Conservation (phyloP, 495 filamentous ascomycete species). For the Mytilinidion resinicola region DNA sequence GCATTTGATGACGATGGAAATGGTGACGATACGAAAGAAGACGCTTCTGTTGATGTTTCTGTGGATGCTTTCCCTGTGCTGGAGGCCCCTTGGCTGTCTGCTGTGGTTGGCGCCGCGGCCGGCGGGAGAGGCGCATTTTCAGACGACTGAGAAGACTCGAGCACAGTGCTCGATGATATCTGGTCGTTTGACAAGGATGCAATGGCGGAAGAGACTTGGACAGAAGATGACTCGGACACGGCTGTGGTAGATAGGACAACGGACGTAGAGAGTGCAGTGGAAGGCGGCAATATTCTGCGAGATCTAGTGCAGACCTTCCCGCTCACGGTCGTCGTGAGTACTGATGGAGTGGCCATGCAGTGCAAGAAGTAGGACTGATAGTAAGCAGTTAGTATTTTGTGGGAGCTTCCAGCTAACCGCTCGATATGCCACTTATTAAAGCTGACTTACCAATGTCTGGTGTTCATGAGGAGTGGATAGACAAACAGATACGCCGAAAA, state of each 20-base stretch:
- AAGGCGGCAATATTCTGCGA: constrained; percentile 15
- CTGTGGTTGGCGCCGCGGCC: background rate
- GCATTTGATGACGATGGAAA: constrained; percentile 7
- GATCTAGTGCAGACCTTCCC: constrained; percentile 24
- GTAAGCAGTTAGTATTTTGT: no score
- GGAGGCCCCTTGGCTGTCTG: background rate
- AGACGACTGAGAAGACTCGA: background rate
- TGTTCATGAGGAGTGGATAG: constrained; percentile 13
- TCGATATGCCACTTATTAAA: no score
- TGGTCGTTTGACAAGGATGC: constrained; percentile 6
- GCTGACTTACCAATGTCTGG: no score
- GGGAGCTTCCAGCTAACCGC: no score
- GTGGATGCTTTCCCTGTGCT: background rate
- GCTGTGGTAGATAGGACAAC: constrained; percentile 9
- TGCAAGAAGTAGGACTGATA: constrained; percentile 1
- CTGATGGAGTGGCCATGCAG: constrained; percentile 29
- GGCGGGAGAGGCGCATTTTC: background rate
- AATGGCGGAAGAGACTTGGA: background rate
- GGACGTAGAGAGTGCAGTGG: constrained; percentile 10
- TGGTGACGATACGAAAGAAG: constrained; percentile 1
- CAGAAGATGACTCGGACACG: background rate
- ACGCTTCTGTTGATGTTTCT: background rate
- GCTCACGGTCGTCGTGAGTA: constrained; percentile 24
- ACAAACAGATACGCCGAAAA: constrained; percentile 14
- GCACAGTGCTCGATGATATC: constrained; percentile 6